A percentile compares a stretch with the other conserved stretches of the same genome.
Evolutionary conservation across 1,284 basidiomycete species (phyloP).

Genomic region (Ganoderma meredithae): DNA sequence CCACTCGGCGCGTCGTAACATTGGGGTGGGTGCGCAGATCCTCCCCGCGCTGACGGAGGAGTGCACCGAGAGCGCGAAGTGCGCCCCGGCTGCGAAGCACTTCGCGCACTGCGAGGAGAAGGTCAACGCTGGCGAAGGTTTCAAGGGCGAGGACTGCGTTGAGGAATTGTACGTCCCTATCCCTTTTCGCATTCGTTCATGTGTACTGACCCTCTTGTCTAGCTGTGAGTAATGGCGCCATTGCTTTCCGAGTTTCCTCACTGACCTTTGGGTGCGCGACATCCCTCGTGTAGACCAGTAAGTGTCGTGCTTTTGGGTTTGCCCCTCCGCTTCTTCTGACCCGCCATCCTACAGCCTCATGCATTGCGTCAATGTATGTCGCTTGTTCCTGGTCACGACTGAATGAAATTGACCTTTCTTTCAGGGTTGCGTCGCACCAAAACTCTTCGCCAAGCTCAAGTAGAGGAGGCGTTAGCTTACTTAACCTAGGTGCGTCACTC

Average conservation of each 20-base stretch:
- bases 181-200: neutral
- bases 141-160: constrained; percentile 89
- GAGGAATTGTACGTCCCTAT: constrained; percentile 78
- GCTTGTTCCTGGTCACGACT: neutral
- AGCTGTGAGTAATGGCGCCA: constrained; percentile 26
- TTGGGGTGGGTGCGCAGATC: constrained; percentile 46
- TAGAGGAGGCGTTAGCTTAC: constrained; percentile 38
- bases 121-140: constrained; percentile 85
- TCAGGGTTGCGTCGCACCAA: constrained; percentile 80
- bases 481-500: neutral
- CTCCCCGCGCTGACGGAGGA: constrained; percentile 79
- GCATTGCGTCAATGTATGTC: constrained; percentile 87
- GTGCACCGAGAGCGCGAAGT: constrained; percentile 75
- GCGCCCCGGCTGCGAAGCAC: constrained; percentile 80
- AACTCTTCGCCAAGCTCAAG: constrained; percentile 75
- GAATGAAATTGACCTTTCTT: constrained; percentile 15
- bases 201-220: constrained; percentile 4
- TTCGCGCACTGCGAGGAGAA: constrained; percentile 93
- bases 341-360: constrained; percentile 65
- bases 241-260: neutral
- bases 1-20: neutral
- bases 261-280: constrained; percentile 13
- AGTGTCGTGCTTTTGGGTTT: constrained; percentile 44
- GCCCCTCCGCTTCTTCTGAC: constrained; percentile 46
- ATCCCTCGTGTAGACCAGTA: constrained; percentile 26